These are phyloP conservation scores for Suillus bovinus DNA, from an alignment of 768 basidiomycete species.

Conservation along the genomic window DNA sequence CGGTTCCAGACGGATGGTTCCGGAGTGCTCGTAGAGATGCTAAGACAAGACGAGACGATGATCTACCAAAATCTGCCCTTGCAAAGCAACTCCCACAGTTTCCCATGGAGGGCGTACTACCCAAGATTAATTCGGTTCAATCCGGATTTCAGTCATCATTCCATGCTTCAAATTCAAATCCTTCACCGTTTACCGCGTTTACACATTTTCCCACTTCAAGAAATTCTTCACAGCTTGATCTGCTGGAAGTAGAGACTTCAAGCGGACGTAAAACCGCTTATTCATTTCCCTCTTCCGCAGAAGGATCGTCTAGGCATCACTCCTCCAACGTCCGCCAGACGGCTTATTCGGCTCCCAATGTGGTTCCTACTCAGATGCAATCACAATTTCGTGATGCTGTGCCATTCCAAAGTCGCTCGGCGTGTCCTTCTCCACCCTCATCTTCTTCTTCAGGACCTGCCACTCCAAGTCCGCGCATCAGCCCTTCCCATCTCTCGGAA, in stretches of 20 bases:
- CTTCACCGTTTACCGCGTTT: constrained; percentile 21
- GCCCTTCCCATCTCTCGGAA: constrained; percentile 24
- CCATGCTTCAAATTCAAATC: constrained; percentile 22
- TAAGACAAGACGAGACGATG: constrained; percentile 38
- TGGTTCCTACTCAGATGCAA: constrained; percentile 14
- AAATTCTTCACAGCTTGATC: constrained; percentile 27
- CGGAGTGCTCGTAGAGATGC: constrained; percentile 75
- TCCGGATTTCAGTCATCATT: constrained; percentile 21
- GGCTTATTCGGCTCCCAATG: constrained; percentile 35
- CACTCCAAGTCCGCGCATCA: constrained; percentile 34
- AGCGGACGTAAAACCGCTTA: constrained; percentile 28
- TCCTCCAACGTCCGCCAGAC: constrained; percentile 27
- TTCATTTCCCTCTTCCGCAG: constrained; percentile 32
- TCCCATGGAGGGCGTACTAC: constrained; percentile 30
- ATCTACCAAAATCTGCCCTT: constrained; percentile 51
- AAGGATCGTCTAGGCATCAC: constrained; percentile 15
- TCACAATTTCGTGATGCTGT: constrained; percentile 22
- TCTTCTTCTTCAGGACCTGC: constrained; percentile 41
- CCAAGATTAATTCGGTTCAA: constrained; percentile 18
- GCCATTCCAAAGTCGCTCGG: constrained; percentile 24
- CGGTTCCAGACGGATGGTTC: constrained; percentile 78
- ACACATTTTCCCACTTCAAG: constrained; percentile 36
- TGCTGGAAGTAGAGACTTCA: constrained; percentile 17
- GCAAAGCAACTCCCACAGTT: constrained; percentile 36
- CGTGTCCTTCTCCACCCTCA: constrained; percentile 34